These are phyloP conservation scores for Grosmannia penicillata DNA, from an alignment of 2,329 filamentous ascomycete species.

Conservation along the genomic window DNA sequence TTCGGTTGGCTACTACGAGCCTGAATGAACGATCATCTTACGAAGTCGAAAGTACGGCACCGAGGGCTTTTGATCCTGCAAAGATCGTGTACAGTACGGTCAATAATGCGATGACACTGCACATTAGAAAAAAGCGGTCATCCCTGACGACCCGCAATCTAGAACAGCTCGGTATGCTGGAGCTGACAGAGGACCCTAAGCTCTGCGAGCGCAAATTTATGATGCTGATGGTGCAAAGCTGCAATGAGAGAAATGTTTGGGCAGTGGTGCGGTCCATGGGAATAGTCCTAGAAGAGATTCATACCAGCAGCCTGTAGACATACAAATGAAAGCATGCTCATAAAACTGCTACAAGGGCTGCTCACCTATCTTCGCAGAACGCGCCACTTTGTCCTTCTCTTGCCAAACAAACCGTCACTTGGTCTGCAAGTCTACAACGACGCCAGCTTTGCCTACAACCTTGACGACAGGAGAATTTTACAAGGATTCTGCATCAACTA, in stretches of 20 bases:
- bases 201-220: conserved; percentile 4
- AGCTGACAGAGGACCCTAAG: conserved; percentile 4
- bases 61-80: conserved; percentile 1
- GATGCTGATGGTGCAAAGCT: conserved; percentile 5
- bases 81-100: conserved; percentile 1
- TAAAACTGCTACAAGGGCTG: no score
- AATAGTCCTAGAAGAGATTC: conserved; percentile 1
- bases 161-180: conserved; percentile 1
- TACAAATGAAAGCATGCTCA: background rate
- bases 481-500: no score
- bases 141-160: conserved; percentile 1
- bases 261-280: conserved; percentile 1
- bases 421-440: no score
- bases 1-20: conserved; percentile 3
- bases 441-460: no score
- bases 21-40: background rate
- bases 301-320: background rate
- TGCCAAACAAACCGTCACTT: no score
- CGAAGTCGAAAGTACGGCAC: no score
- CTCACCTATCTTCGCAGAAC: no score
- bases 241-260: conserved; percentile 4
- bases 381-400: no score
- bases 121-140: background rate
- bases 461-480: no score
- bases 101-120: background rate